Percentiles rank a stretch among this genome's conserved stretches.
phyloP scores from a whole-genome alignment of 306 rosid genomes.

The Arachis stenosperma region DNA sequence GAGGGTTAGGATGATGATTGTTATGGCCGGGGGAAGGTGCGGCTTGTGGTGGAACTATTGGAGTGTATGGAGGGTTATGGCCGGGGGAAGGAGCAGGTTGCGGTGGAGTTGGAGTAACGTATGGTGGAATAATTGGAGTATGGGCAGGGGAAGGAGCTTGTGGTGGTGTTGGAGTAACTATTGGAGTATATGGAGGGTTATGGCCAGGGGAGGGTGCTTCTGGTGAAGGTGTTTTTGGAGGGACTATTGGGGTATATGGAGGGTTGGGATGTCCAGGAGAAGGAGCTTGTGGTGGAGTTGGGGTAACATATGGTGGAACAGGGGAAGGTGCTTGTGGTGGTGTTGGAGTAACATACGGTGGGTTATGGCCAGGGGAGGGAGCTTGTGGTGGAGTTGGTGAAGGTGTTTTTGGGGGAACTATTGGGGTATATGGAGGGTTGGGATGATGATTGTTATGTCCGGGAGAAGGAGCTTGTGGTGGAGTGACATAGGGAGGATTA shows the following conservation, averaged over 20 bases:
- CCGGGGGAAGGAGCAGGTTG: neutral
- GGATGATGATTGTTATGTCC: too few species aligned
- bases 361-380: too few species aligned
- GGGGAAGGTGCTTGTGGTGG: slow-evolving; percentile 29
- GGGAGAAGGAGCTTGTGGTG: neutral
- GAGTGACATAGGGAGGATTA: neutral
- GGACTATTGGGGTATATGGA: too few species aligned
- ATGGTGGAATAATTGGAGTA: slow-evolving; percentile 25
- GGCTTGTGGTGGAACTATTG: neutral
- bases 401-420: neutral
- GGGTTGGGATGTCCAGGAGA: too few species aligned
- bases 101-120: neutral
- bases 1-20: neutral
- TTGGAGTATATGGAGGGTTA: neutral
- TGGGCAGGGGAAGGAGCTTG: neutral
- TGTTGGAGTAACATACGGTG: neutral
- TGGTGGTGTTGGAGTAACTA: too few species aligned
- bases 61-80: too few species aligned
- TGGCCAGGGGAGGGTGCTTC: neutral
- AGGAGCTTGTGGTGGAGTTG: slow-evolving; percentile 6
- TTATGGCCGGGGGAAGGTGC: neutral
- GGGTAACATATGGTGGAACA: neutral
- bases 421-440: too few species aligned
- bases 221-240: too few species aligned
- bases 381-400: too few species aligned